These are phyloP conservation scores for Rhizopogon vinicolor DNA, from an alignment of 768 basidiomycete genomes.

Conservation along the genomic window DNA sequence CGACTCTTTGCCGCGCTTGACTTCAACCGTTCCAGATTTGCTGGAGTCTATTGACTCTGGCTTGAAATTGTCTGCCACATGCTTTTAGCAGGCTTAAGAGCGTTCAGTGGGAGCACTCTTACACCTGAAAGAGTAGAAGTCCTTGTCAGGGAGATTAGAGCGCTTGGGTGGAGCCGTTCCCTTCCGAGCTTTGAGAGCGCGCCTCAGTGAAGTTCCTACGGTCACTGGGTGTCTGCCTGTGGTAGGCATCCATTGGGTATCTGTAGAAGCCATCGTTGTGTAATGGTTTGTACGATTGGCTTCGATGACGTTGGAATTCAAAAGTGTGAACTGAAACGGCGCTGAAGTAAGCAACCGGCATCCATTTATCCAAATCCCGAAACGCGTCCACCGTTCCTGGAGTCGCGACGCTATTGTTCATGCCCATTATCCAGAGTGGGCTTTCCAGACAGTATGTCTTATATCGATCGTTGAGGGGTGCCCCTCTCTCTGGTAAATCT, in stretches of 20 bases:
- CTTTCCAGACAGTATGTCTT: background rate
- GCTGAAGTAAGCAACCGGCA: slow-evolving; percentile 23
- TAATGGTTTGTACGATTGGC: background rate
- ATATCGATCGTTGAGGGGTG: background rate
- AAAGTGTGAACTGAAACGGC: too few species aligned
- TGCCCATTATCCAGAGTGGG: background rate
- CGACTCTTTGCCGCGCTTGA: slow-evolving; percentile 48
- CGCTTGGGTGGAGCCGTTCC: slow-evolving; percentile 40
- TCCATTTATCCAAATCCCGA: too few species aligned
- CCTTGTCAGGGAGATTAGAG: slow-evolving; percentile 50
- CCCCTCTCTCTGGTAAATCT: background rate
- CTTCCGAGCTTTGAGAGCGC: slow-evolving; percentile 66
- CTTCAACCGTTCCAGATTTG: slow-evolving; percentile 62
- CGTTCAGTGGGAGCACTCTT: slow-evolving; percentile 21
- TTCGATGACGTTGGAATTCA: too few species aligned
- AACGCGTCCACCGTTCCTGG: too few species aligned
- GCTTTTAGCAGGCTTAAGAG: background rate
- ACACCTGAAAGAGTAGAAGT: slow-evolving; percentile 81
- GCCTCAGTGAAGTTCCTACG: slow-evolving; percentile 59
- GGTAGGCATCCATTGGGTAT: slow-evolving; percentile 51
- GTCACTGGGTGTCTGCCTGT: slow-evolving; percentile 55
- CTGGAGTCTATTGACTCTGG: slow-evolving; percentile 64
- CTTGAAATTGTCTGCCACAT: slow-evolving; percentile 63
- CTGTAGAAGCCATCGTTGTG: slow-evolving; percentile 38
- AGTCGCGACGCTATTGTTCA: background rate